A percentile compares a stretch with the other conserved stretches of the same genome.
Conservation (phyloP, 441 rosid genomes). For the Eutrema salsugineum region DNA sequence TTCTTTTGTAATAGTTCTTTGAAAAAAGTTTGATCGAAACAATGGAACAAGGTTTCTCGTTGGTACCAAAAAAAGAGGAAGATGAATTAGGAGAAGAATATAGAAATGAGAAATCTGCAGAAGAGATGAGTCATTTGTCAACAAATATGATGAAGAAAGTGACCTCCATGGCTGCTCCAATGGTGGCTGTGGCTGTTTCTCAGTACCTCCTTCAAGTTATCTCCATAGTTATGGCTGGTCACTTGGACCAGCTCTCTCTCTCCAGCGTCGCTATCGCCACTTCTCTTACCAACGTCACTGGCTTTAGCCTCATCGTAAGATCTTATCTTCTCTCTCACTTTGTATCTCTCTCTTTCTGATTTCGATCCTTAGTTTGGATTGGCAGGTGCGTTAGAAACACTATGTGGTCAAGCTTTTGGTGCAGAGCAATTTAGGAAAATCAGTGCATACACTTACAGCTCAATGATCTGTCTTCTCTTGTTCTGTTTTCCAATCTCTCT, state of each 20-base stretch:
- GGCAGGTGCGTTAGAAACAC: slow-evolving; percentile 56
- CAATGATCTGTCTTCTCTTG: slow-evolving; percentile 37
- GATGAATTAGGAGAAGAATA: background rate
- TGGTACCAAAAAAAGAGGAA: slow-evolving; percentile 6
- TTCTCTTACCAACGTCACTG: slow-evolving; percentile 50
- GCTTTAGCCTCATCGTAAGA: slow-evolving; percentile 44
- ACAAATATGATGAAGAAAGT: slow-evolving; percentile 42
- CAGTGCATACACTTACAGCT: slow-evolving; percentile 41
- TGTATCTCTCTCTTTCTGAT: background rate
- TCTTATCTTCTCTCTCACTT: background rate
- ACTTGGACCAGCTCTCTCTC: slow-evolving; percentile 41
- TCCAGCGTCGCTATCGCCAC: slow-evolving; percentile 44
- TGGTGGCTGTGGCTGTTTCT: slow-evolving; percentile 38
- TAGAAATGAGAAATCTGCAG: background rate
- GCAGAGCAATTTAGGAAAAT: slow-evolving; percentile 48
- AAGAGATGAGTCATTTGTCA: background rate
- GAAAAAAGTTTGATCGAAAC: background rate
- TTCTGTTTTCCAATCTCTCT: slow-evolving; percentile 44
- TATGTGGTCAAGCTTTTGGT: slow-evolving; percentile 72
- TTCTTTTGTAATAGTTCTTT: background rate
- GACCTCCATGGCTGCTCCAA: slow-evolving; percentile 40
- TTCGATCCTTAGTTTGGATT: slow-evolving; percentile 38
- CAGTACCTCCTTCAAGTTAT: slow-evolving; percentile 43
- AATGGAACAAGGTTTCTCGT: slow-evolving; percentile 19
- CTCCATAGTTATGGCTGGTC: slow-evolving; percentile 46